Evolutionary conservation across 2,329 filamentous ascomycete species (phyloP).

Genomic region (Diaporthe sp.): DNA sequence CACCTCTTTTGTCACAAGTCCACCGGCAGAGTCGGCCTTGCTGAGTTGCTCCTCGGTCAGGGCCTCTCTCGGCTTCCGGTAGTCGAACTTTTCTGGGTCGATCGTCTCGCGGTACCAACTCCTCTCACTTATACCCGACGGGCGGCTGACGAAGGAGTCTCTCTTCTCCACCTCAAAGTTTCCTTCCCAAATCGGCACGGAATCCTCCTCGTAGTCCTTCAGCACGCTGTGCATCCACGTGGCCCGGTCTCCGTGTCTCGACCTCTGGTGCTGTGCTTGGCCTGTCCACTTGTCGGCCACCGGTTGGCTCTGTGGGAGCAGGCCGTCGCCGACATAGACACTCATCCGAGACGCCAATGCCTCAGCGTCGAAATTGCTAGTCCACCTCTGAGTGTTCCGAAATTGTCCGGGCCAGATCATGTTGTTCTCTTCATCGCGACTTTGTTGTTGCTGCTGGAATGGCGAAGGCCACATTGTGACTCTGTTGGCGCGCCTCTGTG

Average conservation of each 20-base stretch:
- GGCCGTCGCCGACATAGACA: slow-evolving; percentile 43
- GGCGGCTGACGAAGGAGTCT: slow-evolving; percentile 40
- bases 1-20: slow-evolving; percentile 45
- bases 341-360: slow-evolving; percentile 44
- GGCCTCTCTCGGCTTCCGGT: slow-evolving; percentile 39
- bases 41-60: slow-evolving; percentile 42
- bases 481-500: slow-evolving; percentile 37
- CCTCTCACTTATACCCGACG: slow-evolving; percentile 26
- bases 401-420: slow-evolving; percentile 39
- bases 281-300: slow-evolving; percentile 41
- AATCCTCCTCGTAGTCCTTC: slow-evolving; percentile 35
- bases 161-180: slow-evolving; percentile 44
- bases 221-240: slow-evolving; percentile 41
- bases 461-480: slow-evolving; percentile 44
- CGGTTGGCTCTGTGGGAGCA: slow-evolving; percentile 40
- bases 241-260: slow-evolving; percentile 34
- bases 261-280: slow-evolving; percentile 9
- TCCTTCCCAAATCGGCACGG: slow-evolving; percentile 42
- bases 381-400: slow-evolving; percentile 41
- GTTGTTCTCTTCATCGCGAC: slow-evolving; percentile 16
- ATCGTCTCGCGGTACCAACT: slow-evolving; percentile 41
- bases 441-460: slow-evolving; percentile 36
- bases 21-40: slow-evolving; percentile 39
- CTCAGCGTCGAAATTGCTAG: slow-evolving; percentile 44
- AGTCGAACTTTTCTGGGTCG: slow-evolving; percentile 41